Evolutionary conservation across 768 basidiomycete genomes (phyloP), one percentile per base, ranked within the genome.

Genomic region (Leccinellum luteum): DNA sequence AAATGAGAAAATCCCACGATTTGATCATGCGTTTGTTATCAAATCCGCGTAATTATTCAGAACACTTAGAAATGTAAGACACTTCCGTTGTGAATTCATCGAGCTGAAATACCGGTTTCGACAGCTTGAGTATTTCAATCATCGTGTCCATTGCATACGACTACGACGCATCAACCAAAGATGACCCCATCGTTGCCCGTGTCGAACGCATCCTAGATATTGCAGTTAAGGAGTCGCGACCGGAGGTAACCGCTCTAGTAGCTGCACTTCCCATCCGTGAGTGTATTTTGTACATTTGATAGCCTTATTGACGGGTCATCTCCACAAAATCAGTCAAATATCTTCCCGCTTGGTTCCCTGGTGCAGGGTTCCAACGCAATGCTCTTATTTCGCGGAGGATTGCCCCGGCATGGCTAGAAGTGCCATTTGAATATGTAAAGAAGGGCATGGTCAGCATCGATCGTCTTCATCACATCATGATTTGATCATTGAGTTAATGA

Each of bases 1-100:
- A 78, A 50, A 56, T 65, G 25, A 61, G 66, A 32, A 76, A 73
- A 55, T 60, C 69, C 5, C 68, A 70, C 48, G 66, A 68, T 7
- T 55, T 78, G 27, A 61, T 79, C 8, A 58, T 54, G n/a, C 61
- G 63, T 19, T 48, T 79, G 27, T 31, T 68, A 19, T 50, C 32
- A 1, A 58, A 52, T 17, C 66, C 74, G 1, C 61, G 48, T 4
- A 59, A 68, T 12, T 65, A 68, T 52, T 15, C n/a, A 8, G 48
- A 44, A n/a, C 71, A 76, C 51, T 19, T 65, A 1, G 57, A 69
- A 23, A 15, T 35, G 66, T 68, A 38, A 58, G 68, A 2, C 28
- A 10, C 15, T 27, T n/a, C 1, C 4, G 5, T 32, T 30, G 9
- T n/a, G 51, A 17, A 27, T n/a, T 25, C 6, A 9, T 48, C 15